These are phyloP conservation scores for Juncus inflexus DNA, from an alignment of 176 grass and related monocot genomes.

Conservation along the genomic window DNA sequence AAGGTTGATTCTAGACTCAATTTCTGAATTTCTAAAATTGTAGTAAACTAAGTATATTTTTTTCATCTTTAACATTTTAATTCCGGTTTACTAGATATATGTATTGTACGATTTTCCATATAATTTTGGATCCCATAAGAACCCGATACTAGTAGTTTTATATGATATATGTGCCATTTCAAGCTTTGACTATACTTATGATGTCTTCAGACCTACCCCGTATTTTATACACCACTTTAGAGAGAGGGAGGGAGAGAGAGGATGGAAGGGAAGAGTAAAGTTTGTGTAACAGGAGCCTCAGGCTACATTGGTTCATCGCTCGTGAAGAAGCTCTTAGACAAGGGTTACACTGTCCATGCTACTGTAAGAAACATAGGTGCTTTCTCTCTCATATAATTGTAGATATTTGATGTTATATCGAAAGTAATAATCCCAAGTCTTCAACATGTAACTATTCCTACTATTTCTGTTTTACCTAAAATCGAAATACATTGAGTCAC, in stretches of 20 bases:
- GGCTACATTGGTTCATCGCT: conserved; percentile 37
- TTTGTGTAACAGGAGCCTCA: conserved; percentile 41
- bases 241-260: not conserved
- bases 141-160: no score
- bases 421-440: not conserved
- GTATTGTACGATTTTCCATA: no score
- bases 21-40: no score
- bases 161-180: no score
- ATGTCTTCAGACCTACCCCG: not conserved
- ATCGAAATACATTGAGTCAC: not conserved
- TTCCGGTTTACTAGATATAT: no score
- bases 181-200: not conserved
- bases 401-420: not conserved
- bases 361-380: conserved; percentile 35
- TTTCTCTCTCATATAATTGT: conserved; percentile 1
- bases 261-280: conserved; percentile 21
- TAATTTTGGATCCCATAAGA: no score
- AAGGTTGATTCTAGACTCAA: no score
- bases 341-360: conserved; percentile 29
- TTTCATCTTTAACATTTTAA: no score
- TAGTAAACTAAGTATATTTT: no score
- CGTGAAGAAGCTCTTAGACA: conserved; percentile 36
- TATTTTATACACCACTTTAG: not conserved
- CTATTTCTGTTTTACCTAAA: not conserved
- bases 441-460: not conserved